phyloP scores from a whole-genome alignment of 306 rosid genomes.

The Quercus cerris region DNA sequence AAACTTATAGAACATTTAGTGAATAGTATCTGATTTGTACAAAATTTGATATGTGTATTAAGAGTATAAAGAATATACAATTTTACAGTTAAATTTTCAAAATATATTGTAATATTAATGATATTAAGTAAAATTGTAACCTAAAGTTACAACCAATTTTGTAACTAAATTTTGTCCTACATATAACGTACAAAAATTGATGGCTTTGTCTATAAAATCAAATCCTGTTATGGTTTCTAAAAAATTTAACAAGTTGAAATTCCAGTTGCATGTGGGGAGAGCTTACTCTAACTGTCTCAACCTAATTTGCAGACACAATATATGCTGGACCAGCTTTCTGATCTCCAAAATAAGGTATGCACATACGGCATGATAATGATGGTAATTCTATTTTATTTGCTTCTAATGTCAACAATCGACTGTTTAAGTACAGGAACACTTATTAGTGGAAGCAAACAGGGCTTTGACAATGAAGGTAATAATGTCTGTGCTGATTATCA shows the following conservation, averaged over 20 bases:
- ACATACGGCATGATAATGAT: not conserved
- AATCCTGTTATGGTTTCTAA: not conserved
- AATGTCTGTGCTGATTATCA: not conserved
- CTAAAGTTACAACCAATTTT: accelerated
- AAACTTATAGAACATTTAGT: too few relatives aligned
- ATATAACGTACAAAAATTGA: not conserved
- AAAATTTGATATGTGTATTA: too few relatives aligned
- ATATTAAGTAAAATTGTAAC: accelerated
- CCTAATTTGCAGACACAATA: slow-evolving; percentile 75
- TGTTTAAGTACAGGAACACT: slow-evolving; percentile 59
- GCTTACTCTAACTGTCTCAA: not conserved
- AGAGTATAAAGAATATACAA: too few relatives aligned
- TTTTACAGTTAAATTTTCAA: too few relatives aligned
- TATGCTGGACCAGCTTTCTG: slow-evolving; percentile 93
- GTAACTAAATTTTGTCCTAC: too few relatives aligned
- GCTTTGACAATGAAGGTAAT: slow-evolving; percentile 70
- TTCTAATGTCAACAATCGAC: slow-evolving; percentile 6
- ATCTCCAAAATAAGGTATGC: slow-evolving; percentile 84
- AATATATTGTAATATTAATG: too few relatives aligned
- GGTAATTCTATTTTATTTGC: not conserved
- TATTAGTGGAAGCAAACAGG: slow-evolving; percentile 79
- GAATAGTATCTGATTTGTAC: accelerated
- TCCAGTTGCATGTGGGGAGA: not conserved
- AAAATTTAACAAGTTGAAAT: not conserved
- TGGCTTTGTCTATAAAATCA: not conserved